These are phyloP conservation scores for Tritrichomonas foetus DNA, from an alignment of 208 protist genomes.

Conservation along the genomic window DNA sequence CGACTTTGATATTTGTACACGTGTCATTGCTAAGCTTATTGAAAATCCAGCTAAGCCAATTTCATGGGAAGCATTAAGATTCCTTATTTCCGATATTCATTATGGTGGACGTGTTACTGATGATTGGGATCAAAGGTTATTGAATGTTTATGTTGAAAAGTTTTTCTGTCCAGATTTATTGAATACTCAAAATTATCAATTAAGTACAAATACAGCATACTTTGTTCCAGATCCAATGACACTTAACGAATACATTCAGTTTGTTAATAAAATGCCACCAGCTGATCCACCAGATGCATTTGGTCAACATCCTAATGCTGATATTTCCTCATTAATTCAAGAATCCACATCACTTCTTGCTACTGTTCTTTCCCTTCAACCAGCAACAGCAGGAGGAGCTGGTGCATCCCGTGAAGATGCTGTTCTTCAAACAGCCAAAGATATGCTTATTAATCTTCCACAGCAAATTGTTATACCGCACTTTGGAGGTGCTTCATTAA, in stretches of 20 bases:
- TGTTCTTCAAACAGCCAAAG: slow-evolving; percentile 48
- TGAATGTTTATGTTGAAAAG: slow-evolving; percentile 90
- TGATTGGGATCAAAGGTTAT: slow-evolving; percentile 85
- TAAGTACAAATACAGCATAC: slow-evolving; percentile 17
- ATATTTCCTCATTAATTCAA: slow-evolving; percentile 87
- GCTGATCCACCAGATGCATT: slow-evolving; percentile 89
- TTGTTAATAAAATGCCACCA: slow-evolving; percentile 77
- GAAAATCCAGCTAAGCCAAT: slow-evolving; percentile 71
- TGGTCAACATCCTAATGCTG: slow-evolving; percentile 93
- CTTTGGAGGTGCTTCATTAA: slow-evolving; percentile 72
- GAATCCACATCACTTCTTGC: slow-evolving; percentile 79
- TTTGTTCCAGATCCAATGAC: slow-evolving; percentile 41
- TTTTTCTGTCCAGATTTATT: slow-evolving; percentile 69
- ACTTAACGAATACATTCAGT: slow-evolving; percentile 78
- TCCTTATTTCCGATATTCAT: slow-evolving; percentile 90
- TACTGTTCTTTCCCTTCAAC: slow-evolving; percentile 76
- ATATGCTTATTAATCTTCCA: slow-evolving; percentile 57
- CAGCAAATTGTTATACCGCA: slow-evolving; percentile 72
- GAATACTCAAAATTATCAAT: neutral
- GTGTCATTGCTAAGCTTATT: slow-evolving; percentile 54
- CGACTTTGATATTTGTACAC: slow-evolving; percentile 77
- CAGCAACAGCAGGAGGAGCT: slow-evolving; percentile 61
- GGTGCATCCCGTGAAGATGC: slow-evolving; percentile 49
- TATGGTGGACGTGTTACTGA: slow-evolving; percentile 97
- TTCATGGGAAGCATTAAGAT: slow-evolving; percentile 84